Evolutionary conservation across 1,284 basidiomycete genomes (phyloP), one percentile per base, ranked within the genome.

Genomic region (Pterula multifida): DNA sequence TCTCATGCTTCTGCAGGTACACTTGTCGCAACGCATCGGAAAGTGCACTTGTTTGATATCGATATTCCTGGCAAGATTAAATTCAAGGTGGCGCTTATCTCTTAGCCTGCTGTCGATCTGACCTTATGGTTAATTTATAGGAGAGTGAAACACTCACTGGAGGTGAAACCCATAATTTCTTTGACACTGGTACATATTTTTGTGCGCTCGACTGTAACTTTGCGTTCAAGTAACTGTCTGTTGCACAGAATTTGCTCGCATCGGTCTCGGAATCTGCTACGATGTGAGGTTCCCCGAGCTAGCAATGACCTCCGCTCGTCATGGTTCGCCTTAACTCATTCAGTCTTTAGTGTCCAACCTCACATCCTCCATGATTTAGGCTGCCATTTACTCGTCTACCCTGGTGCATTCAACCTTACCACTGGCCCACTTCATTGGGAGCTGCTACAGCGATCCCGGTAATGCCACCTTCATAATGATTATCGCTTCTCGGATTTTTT

Each of bases 401-500:
- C 93, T 0, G 78, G 79, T 12, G 90, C 91, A 17, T 94, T 94
- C 73, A 93, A 91, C 61, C 65, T 78, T 54, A 97, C 94, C 0
- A 98, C 95, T 0, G 96, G 96, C 0, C 95, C 95, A 0, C 70
- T 97, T 49, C 92, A 98, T 63, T 99, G 95, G 95, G 91, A 95
- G 57, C 73, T 98, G 1, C 74, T 99, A 11, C 89, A 92, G 61
- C 78, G 90, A 49, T 82, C 84, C 50, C 76, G 93, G 89, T 90
- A 58, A 23, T 72, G 58, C 26, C 19, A 50, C 36, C 17, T 12
- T 12, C 3, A 46, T 19, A 26, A 12, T 3, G 28, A 32, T 35
- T 26, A 49, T 3, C 11, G 24, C 11, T 19, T 47, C 22, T 47
- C 3, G 23, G 12, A 3, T 6, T 17, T 47, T 47, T 9, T 23